Evolutionary conservation across 192 early-diverging fungal genomes (phyloP).

Genomic region (Pilaira anomala): DNA sequence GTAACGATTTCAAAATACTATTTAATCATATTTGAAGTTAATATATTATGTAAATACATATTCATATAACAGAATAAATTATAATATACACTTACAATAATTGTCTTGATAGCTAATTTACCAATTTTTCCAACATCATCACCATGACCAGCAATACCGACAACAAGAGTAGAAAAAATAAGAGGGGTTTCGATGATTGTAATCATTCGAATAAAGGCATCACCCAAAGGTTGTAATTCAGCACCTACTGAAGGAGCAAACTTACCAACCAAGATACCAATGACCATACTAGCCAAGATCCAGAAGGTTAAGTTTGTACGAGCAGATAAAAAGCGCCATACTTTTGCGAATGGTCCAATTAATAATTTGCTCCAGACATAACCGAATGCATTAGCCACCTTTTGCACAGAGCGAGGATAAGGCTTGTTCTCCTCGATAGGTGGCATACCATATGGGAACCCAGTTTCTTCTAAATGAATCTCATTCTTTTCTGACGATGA

Average conservation of each 20-base stretch:
- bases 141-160: conserved; percentile 71
- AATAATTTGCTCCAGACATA: conserved; percentile 9
- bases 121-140: conserved; percentile 60
- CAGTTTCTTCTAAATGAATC: neutral
- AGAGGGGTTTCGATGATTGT: conserved; percentile 54
- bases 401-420: neutral
- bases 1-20: conserved; percentile 65
- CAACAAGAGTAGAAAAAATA: conserved; percentile 69
- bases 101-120: conserved; percentile 61
- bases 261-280: conserved; percentile 52
- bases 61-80: neutral
- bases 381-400: neutral
- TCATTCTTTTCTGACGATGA: neutral
- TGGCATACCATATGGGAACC: conserved; percentile 3
- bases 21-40: neutral
- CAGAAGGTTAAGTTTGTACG: conserved; percentile 49
- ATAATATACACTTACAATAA: conserved; percentile 37
- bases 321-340: conserved; percentile 25
- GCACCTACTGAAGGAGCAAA: conserved; percentile 42
- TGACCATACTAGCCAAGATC: conserved; percentile 45
- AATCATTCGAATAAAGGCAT: conserved; percentile 53
- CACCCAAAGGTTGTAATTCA: conserved; percentile 46
- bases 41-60: neutral
- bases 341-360: conserved; percentile 12
- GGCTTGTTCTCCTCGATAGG: neutral